Conservation (phyloP, 441 rosid species). For the Adansonia rubrostipa region DNA sequence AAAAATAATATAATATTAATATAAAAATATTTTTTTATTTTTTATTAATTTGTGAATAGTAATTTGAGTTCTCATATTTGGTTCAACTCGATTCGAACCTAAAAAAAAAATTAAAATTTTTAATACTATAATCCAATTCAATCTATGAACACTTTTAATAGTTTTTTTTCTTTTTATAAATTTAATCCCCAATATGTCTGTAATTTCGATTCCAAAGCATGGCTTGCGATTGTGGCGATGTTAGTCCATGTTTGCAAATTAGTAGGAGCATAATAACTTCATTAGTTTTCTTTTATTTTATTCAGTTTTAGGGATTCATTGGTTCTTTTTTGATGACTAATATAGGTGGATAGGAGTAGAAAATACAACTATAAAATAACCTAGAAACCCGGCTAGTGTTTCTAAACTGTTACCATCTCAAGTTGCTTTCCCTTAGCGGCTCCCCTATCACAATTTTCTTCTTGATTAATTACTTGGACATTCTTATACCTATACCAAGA, state of each 20-base stretch:
- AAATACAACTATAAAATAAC: neutral
- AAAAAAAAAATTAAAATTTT: too few species aligned
- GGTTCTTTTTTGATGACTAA: too few species aligned
- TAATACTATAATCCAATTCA: too few species aligned
- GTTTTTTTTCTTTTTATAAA: too few species aligned
- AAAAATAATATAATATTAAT: too few species aligned
- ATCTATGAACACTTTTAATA: too few species aligned
- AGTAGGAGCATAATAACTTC: neutral
- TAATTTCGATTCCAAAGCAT: neutral
- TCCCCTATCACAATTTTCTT: neutral
- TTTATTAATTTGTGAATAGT: too few species aligned
- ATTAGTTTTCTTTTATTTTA: neutral
- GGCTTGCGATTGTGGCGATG: neutral
- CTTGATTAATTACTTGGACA: conserved; percentile 31
- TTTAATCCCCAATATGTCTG: too few species aligned
- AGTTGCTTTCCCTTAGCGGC: neutral
- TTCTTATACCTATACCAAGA: conserved; percentile 68
- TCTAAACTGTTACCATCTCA: conserved; percentile 5
- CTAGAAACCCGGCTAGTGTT: neutral
- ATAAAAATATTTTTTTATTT: too few species aligned
- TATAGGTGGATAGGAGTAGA: neutral
- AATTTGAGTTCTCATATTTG: too few species aligned
- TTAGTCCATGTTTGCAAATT: neutral
- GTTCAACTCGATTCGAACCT: too few species aligned
- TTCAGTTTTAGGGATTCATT: neutral